Conservation (phyloP, 345 rosid genomes). For the Euphorbia lathyris region DNA sequence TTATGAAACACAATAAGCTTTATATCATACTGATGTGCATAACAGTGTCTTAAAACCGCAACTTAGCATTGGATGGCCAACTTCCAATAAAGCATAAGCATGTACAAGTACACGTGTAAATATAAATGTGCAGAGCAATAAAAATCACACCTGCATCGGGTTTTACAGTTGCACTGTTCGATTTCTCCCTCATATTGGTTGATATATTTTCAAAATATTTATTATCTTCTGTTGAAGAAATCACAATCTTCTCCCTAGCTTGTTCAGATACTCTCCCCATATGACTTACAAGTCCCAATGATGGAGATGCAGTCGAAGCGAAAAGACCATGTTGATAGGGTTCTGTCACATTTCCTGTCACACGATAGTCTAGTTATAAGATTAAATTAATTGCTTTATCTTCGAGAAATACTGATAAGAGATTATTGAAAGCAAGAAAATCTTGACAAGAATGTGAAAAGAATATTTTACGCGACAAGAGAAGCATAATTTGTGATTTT, state of each 20-base stretch:
- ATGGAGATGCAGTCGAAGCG: not conserved
- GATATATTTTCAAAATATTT: constrained; percentile 14
- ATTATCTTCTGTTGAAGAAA: constrained; percentile 19
- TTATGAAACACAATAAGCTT: not conserved
- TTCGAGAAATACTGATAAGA: not conserved
- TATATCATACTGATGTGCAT: not conserved
- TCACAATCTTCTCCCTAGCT: constrained; percentile 16
- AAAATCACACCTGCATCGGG: constrained; percentile 23
- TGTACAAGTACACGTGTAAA: not conserved
- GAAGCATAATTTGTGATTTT: too few relatives aligned
- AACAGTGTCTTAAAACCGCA: not conserved
- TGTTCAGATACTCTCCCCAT: constrained; percentile 11
- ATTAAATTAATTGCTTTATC: not conserved
- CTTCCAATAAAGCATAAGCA: too few relatives aligned
- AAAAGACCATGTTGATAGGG: not conserved
- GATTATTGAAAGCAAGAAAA: too few relatives aligned
- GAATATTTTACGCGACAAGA: too few relatives aligned
- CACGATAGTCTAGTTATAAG: not conserved
- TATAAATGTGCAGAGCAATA: not conserved
- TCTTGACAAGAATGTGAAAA: too few relatives aligned
- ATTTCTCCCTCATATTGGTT: not conserved
- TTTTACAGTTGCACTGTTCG: constrained; percentile 14
- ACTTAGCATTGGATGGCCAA: constrained; percentile 8
- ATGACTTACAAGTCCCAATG: not conserved
- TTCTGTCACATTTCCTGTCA: constrained; percentile 4